Percentiles rank a stretch among this genome's conserved stretches.
These are phyloP conservation scores for Phytophthora litchii DNA, from an alignment of 352 stramenopile genomes.

Conservation along the genomic window DNA sequence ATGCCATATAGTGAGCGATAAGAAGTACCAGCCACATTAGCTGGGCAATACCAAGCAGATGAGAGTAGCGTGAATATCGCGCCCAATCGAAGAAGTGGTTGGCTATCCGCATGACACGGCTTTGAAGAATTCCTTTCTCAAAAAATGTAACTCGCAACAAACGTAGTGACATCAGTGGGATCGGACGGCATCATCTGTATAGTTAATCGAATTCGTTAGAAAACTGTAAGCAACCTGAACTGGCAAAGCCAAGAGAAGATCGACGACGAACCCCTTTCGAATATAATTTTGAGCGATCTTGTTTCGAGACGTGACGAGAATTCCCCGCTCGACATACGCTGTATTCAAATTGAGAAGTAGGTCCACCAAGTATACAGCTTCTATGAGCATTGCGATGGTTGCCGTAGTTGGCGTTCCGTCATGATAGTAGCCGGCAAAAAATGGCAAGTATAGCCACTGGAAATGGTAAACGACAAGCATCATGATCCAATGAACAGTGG, in stretches of 20 bases:
- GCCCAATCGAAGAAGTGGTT: constrained; percentile 26
- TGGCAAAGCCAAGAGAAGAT: constrained; percentile 19
- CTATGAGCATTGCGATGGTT: neutral
- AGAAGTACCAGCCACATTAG: constrained; percentile 45
- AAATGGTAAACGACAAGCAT: constrained; percentile 18
- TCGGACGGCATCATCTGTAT: neutral
- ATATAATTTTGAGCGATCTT: constrained; percentile 20
- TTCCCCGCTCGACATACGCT: constrained; percentile 8
- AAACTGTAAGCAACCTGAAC: neutral
- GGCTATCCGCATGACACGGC: constrained; percentile 30
- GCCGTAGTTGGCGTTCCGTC: neutral
- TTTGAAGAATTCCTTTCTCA: constrained; percentile 13
- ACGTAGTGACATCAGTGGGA: constrained; percentile 25
- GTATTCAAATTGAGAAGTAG: constrained; percentile 31
- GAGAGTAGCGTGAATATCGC: constrained; percentile 36
- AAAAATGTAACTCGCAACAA: constrained; percentile 13
- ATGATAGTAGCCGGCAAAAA: constrained; percentile 7
- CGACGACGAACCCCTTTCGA: constrained; percentile 9
- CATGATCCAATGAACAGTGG: constrained; percentile 3
- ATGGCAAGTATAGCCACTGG: constrained; percentile 15
- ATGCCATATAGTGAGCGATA: constrained; percentile 54
- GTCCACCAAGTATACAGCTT: constrained; percentile 7
- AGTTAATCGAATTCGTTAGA: neutral
- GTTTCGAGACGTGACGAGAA: constrained; percentile 17
- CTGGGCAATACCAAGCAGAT: constrained; percentile 38